Conservation (phyloP, 106 monocot genomes). For the Apostasia ramifera region DNA sequence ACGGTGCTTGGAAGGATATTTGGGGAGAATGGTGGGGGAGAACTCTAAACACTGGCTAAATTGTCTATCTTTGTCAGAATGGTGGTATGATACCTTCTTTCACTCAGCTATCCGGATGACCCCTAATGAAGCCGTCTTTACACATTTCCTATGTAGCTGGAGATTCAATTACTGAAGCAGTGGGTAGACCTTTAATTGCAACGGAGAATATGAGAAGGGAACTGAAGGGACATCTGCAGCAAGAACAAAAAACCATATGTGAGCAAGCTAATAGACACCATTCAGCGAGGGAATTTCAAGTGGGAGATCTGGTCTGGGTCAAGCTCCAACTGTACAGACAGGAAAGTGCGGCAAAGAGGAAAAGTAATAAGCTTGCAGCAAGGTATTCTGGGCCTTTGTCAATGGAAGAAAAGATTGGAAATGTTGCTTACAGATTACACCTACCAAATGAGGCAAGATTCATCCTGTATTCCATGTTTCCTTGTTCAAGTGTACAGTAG, state of each 20-base stretch:
- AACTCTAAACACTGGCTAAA: neutral
- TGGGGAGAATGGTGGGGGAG: neutral
- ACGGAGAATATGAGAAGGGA: neutral
- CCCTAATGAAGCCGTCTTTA: constrained; percentile 9
- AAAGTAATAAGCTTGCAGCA: too few species aligned
- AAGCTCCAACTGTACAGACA: neutral
- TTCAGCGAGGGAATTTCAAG: neutral
- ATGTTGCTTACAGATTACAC: too few species aligned
- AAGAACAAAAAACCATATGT: constrained; percentile 15
- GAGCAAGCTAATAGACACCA: neutral
- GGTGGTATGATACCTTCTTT: constrained; percentile 2
- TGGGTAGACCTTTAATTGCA: neutral
- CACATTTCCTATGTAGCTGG: neutral
- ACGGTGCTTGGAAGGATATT: neutral
- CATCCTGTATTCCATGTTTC: too few species aligned
- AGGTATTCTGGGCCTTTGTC: too few species aligned
- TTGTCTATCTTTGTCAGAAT: neutral
- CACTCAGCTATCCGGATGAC: neutral
- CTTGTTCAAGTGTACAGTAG: too few species aligned
- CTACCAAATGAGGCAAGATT: too few species aligned
- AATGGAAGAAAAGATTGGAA: too few species aligned
- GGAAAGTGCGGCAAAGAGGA: too few species aligned
- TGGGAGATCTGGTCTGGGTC: neutral
- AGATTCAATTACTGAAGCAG: neutral
- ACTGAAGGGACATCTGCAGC: neutral